Base-by-base conservation (phyloP, 176 grass and related monocot species). In the Zoysia japonica region DNA sequence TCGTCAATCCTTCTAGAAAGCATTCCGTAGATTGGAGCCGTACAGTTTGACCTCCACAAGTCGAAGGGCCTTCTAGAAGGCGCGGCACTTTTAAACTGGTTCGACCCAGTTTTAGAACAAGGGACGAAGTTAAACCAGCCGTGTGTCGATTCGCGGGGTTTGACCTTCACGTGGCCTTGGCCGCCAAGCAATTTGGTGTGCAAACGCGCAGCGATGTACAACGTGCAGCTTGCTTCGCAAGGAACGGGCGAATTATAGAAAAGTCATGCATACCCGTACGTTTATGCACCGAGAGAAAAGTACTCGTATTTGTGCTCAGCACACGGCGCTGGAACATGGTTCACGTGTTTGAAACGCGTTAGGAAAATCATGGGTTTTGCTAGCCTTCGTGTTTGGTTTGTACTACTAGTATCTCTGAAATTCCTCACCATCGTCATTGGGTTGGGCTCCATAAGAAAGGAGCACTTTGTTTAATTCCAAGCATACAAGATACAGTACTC, bases 141-240 rank as follows among this genome's bases (percentile, higher is more conserved):
- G 13, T 17, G 13, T 17, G 42, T 60, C 42, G 11, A 53, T 3
- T 20, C 17, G 1, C 43, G 49, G 51, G 55, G 10, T 36, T 61
- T 62, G 82, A 71, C 47, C 67, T 38, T 38, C n/a, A 12, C 12
- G 0, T 8, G n/a, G 47, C 74, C 83, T 65, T 72, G 75, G 55
- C 37, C 14, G 47, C 67, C 75, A 84, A 83, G 75, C 35, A 63
- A 81, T 19, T 28, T 7, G n/a, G 1, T 19, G 17, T 7, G 7
- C 44, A 37, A 11, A 11, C 28, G 39, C 8, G 15, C 49, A 1
- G 0, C 0, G 16, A 55, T 14, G 52, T 55, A 60, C 8, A 5
- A 60, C 8, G 9, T 54, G 3, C 54, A 38, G 19, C 79, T 82
- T 66, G 72, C 47, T 17, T 11, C 16, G 11, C 78, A 77, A 71